Conservation (phyloP, 768 basidiomycete genomes). For the Rubroboletus satanas region DNA sequence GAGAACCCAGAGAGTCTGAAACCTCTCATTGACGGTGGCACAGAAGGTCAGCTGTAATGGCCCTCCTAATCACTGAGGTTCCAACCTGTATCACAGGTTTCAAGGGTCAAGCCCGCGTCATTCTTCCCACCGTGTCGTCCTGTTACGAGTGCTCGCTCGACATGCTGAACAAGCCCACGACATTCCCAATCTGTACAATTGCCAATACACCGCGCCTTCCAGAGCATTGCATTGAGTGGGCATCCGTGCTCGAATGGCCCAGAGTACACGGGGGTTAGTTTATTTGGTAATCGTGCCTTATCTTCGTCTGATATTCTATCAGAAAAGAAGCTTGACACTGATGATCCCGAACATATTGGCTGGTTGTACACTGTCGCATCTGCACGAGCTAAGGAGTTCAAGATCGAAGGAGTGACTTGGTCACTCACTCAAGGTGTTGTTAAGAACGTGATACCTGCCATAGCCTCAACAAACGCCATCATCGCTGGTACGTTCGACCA, state of each 20-base stretch:
- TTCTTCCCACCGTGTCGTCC: slow-evolving; percentile 89
- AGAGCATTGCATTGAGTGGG: slow-evolving; percentile 99
- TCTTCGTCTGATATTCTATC: slow-evolving; percentile 1
- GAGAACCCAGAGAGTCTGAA: slow-evolving; percentile 91
- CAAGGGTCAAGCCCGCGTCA: slow-evolving; percentile 97
- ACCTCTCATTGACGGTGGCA: slow-evolving; percentile 97
- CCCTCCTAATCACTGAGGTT: not conserved
- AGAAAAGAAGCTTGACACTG: slow-evolving; percentile 95
- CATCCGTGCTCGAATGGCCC: slow-evolving; percentile 98
- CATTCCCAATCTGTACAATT: slow-evolving; percentile 98
- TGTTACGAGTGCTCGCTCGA: slow-evolving; percentile 99
- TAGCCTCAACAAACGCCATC: slow-evolving; percentile 97
- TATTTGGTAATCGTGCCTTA: not conserved
- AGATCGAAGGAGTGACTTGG: slow-evolving; percentile 98
- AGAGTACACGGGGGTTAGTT: slow-evolving; percentile 75
- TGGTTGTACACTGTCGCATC: slow-evolving; percentile 86
- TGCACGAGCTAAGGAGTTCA: slow-evolving; percentile 86
- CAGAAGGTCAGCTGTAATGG: slow-evolving; percentile 65
- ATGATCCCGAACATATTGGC: slow-evolving; percentile 93
- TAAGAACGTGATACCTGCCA: slow-evolving; percentile 99
- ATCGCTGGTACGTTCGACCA: slow-evolving; percentile 67
- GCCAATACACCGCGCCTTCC: slow-evolving; percentile 97
- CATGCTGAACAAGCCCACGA: slow-evolving; percentile 96
- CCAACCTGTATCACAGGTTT: slow-evolving; percentile 58
- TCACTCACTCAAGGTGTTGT: slow-evolving; percentile 96